phyloP scores from a whole-genome alignment of 192 early-diverging fungal species.

The Hyaloraphidium curvatum region DNA sequence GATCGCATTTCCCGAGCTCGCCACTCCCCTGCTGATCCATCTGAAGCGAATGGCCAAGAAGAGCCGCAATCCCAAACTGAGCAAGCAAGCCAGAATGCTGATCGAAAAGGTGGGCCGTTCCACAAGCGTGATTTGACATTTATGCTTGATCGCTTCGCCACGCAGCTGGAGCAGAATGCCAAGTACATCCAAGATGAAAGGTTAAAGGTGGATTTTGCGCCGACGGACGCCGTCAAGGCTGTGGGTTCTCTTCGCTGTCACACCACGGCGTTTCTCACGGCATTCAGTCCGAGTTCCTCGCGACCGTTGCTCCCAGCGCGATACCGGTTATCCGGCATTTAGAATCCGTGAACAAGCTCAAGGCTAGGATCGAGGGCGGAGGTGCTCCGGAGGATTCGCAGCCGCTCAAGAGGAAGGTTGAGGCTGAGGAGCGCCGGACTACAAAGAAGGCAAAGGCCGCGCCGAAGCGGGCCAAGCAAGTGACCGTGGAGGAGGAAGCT shows the following conservation, averaged over 20 bases:
- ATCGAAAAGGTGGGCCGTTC: slow-evolving; percentile 45
- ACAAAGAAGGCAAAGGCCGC: background rate
- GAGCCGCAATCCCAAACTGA: slow-evolving; percentile 50
- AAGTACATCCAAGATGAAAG: slow-evolving; percentile 56
- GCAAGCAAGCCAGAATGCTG: slow-evolving; percentile 62
- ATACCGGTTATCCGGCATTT: background rate
- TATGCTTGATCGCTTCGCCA: background rate
- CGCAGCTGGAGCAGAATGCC: slow-evolving; percentile 55
- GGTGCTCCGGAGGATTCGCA: background rate
- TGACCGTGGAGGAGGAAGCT: too few species aligned
- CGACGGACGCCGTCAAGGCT: slow-evolving; percentile 18
- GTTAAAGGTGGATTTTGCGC: slow-evolving; percentile 28
- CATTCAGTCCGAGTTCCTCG: background rate
- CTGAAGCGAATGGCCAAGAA: slow-evolving; percentile 72
- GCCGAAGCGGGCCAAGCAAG: background rate
- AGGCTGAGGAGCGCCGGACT: background rate
- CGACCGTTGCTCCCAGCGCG: background rate
- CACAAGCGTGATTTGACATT: background rate
- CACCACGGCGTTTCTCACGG: too few species aligned
- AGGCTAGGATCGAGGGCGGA: background rate
- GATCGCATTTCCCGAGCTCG: slow-evolving; percentile 90
- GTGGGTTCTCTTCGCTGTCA: background rate
- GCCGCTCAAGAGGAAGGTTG: background rate
- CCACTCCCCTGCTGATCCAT: slow-evolving; percentile 63
- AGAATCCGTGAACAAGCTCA: background rate